Evolutionary conservation across 2,329 filamentous ascomycete species (phyloP), one percentile per base, ranked within the genome.

Genomic region (Neonectria sp.): DNA sequence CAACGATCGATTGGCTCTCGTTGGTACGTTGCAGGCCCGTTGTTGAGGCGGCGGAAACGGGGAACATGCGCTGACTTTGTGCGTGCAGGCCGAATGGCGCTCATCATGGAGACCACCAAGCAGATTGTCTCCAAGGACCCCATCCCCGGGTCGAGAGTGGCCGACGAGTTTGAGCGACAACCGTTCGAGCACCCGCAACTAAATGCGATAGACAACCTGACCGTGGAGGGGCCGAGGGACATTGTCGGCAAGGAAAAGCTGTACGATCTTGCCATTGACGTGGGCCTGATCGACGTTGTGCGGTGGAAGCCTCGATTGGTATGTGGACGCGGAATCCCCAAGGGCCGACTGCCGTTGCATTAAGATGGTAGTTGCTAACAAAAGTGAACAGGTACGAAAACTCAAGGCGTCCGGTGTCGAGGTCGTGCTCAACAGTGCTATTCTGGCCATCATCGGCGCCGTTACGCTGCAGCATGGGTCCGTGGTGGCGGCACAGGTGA

Each of bases 251-350:
- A 92, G 78, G 83, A 87, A 51, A 90, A 91, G 76, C 78, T 98
- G 67, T 86, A 90, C 37, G 83, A 83, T 62, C 80, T 99, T 67
- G 95, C 92, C 15, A 81, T 87, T 45, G 86, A 89, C 31, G 91
- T 94, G 66, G 93, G 94, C 0, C 78, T 99, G 76, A 82, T 89
- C 65, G 87, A 89, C 45, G 93, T 98, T 27, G 83, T 97, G 72
- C 87, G 96, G 82, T 98, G 96, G 96, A 93, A 93, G 81, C 96
- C 96, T 31, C 90, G 89, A 83, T 87, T 92, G 84, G 95, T 97
- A 85, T 78, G 89, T 79, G 24, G 12, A 33, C 27, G 13, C 12
- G 21, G 33, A 17, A 21, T 21, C 3, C 21, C 3, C 12, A 24
- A 24, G 49, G 27, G 15, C 27, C 24, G 27, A 33, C 5, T 24